Conservation (phyloP, 768 basidiomycete genomes). For the Tremella fuciformis region DNA sequence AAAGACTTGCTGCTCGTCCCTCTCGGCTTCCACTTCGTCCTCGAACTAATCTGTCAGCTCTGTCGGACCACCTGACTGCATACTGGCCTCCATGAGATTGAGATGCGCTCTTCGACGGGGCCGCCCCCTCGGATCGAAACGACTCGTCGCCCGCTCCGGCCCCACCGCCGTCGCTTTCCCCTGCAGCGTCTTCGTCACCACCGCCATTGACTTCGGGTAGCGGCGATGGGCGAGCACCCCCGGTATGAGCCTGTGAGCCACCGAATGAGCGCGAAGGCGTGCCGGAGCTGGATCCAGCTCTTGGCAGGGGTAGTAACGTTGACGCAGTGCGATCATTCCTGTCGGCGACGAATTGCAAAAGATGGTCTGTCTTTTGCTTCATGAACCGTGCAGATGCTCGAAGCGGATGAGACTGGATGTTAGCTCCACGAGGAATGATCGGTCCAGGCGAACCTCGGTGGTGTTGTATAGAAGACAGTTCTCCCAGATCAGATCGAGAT, state of each 20-base stretch:
- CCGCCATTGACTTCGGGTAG: conserved; percentile 10
- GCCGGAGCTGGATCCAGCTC: conserved; percentile 4
- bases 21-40: conserved; percentile 10
- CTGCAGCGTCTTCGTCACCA: conserved; percentile 42
- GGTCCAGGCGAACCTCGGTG: conserved; percentile 64
- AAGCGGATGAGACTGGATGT: conserved; percentile 75
- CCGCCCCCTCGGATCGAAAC: conserved; percentile 14
- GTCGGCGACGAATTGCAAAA: conserved; percentile 86
- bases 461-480: conserved; percentile 93
- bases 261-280: conserved; percentile 9
- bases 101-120: background rate
- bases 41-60: background rate
- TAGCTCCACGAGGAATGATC: background rate
- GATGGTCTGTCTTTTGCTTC: conserved; percentile 75
- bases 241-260: background rate
- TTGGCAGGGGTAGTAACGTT: conserved; percentile 17
- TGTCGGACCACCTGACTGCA: background rate
- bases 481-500: conserved; percentile 93
- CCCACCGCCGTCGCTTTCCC: conserved; percentile 34
- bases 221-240: background rate
- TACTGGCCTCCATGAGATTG: background rate
- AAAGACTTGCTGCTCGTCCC: conserved; percentile 8
- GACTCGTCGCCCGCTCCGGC: conserved; percentile 13
- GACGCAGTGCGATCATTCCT: conserved; percentile 60
- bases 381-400: conserved; percentile 76